Evolutionary conservation across 2,329 filamentous ascomycete species (phyloP).

Genomic region (Bretziella fagacearum): DNA sequence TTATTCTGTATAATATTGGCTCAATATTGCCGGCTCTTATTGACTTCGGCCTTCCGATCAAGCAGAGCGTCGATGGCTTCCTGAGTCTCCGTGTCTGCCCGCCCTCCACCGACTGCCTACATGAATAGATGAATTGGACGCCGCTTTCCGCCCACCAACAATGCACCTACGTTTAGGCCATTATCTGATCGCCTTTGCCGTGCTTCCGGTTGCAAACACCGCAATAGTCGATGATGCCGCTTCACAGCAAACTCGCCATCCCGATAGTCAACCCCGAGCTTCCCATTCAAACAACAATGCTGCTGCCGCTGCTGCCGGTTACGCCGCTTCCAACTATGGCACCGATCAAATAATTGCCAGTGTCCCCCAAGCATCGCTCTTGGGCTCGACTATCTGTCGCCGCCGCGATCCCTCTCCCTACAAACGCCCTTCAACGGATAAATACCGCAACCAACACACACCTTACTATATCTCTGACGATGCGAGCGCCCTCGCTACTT

Average conservation of each 20-base stretch:
- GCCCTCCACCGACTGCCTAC: slow-evolving; percentile 3
- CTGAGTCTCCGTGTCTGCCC: slow-evolving; percentile 12
- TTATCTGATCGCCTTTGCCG: slow-evolving; percentile 14
- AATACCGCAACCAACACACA: slow-evolving; percentile 21
- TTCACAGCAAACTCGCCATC: slow-evolving; percentile 11
- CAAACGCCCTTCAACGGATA: slow-evolving; percentile 21
- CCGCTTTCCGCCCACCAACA: slow-evolving; percentile 10
- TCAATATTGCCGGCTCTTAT: background rate
- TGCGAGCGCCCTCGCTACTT: slow-evolving; percentile 94
- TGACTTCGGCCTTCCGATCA: background rate
- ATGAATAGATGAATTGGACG: slow-evolving; percentile 13
- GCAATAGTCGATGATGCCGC: slow-evolving; percentile 12
- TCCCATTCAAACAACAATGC: background rate
- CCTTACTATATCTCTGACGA: slow-evolving; percentile 34
- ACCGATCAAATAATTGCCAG: slow-evolving; percentile 6
- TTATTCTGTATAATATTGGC: no score
- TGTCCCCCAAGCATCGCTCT: slow-evolving; percentile 6
- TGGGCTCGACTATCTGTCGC: slow-evolving; percentile 5
- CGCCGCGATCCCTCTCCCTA: slow-evolving; percentile 13
- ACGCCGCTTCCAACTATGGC: slow-evolving; percentile 5
- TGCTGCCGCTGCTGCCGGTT: slow-evolving; percentile 15
- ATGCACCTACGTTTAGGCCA: slow-evolving; percentile 14
- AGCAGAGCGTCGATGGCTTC: slow-evolving; percentile 13
- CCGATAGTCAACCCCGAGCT: slow-evolving; percentile 1
- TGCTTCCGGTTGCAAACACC: slow-evolving; percentile 14